Conservation (phyloP, 176 grass and related monocot genomes). For the Stipa capillata region DNA sequence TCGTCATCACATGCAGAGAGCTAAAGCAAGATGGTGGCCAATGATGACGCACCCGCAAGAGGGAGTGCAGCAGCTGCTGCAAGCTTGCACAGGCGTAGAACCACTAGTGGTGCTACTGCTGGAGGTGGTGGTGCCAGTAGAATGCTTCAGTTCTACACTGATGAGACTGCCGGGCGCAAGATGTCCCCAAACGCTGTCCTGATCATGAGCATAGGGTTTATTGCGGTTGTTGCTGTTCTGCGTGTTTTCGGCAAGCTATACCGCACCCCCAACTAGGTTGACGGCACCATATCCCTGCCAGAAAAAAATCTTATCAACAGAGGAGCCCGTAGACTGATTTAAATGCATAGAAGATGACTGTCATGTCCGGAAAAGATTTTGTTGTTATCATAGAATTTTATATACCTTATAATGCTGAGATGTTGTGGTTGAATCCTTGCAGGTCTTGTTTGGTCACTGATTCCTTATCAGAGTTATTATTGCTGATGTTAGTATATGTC, state of each 20-base stretch:
- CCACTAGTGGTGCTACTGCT: constrained; percentile 22
- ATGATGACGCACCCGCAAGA: constrained; percentile 52
- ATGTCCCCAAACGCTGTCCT: constrained; percentile 81
- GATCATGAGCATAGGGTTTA: constrained; percentile 84
- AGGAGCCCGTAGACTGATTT: neutral
- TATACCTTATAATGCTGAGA: neutral
- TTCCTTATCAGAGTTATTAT: neutral
- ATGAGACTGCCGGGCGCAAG: constrained; percentile 64
- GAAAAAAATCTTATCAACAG: neutral
- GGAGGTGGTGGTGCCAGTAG: too few species aligned
- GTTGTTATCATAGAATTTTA: neutral
- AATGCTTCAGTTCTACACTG: too few species aligned
- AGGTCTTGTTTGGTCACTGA: neutral
- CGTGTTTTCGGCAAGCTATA: constrained; percentile 81
- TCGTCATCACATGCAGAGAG: neutral
- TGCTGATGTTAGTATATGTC: neutral
- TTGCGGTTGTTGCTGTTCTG: constrained; percentile 58
- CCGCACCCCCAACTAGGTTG: constrained; percentile 28
- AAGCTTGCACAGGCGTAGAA: constrained; percentile 57
- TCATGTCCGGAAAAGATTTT: neutral
- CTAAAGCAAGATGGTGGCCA: constrained; percentile 56
- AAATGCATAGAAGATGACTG: neutral
- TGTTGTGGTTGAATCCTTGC: neutral
- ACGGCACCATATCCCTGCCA: neutral
- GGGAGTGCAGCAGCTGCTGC: constrained; percentile 71